Evolutionary conservation across 441 rosid genomes (phyloP), one percentile per base, ranked within the genome.

Genomic region (Euphorbia corollata): DNA sequence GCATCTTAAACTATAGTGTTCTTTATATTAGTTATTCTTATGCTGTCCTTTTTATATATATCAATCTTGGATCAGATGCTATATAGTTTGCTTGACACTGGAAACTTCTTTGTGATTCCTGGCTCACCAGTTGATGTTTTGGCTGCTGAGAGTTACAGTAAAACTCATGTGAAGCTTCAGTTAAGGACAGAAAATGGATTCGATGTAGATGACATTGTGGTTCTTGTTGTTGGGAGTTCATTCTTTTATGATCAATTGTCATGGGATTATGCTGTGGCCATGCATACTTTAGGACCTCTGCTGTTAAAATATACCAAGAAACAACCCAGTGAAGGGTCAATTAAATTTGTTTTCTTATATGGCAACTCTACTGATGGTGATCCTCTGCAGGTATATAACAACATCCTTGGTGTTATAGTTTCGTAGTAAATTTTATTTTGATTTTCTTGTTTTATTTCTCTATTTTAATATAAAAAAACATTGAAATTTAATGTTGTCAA

Each of bases 51-150:
- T 27, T 27, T 27, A 27, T 4, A 11, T 47, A 12, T 11, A 11
- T 13, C 0, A 4, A 41, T 81, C 72, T 82, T 47, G 72, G 67
- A 70, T 79, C 96, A 95, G 99, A 90, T 95, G 97, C 69, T 95
- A 75, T 86, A 92, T 81, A 87, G 93, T 72, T 75, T 80, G 81
- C 95, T 95, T 70, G 99, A 95, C 81, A 78, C 86, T 82, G 97
- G 99, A 78, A 92, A 95, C 87, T 95, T 95, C 80, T 80, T 84
- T 84, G 99, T 92, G 68, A 80, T 92, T 83, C 93, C 95, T 77
- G 99, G 97, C 77, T 84, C 96, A 47, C 93, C 92, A 47, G 74
- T 83, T 20, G 97, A 95, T 78, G 93, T 90, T 59, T 95, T 98
- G 97, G 87, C 90, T 72, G 93, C 95, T 71, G 96, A 90, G 81